phyloP scores from a whole-genome alignment of 371 early-diverging fungal genomes.

The Mucor indicus region DNA sequence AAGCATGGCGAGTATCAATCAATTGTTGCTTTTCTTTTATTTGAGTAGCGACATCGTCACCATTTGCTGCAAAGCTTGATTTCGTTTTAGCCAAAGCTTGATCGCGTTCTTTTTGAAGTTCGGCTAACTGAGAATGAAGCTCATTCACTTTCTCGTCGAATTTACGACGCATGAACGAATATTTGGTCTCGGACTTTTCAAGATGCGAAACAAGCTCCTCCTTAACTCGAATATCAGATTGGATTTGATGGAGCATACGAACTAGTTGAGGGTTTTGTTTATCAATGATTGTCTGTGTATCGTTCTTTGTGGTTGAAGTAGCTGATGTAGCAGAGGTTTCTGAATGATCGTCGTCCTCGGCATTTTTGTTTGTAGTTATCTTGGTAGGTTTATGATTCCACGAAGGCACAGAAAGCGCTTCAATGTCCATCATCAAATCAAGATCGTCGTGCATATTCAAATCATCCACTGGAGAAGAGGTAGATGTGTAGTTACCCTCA shows the following conservation, averaged over 20 bases:
- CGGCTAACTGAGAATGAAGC: conserved; percentile 56
- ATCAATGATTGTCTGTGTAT: neutral
- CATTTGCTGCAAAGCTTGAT: conserved; percentile 19
- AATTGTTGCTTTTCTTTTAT: conserved; percentile 42
- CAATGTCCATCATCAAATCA: conserved; percentile 34
- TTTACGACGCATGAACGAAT: conserved; percentile 56
- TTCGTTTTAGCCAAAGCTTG: conserved; percentile 51
- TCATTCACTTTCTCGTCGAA: conserved; percentile 69
- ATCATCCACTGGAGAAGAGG: conserved; percentile 34
- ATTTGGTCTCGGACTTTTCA: conserved; percentile 59
- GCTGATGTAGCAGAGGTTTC: neutral
- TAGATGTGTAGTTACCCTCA: conserved; percentile 39
- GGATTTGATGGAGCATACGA: conserved; percentile 65
- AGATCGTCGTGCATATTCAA: conserved; percentile 5
- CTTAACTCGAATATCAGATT: conserved; percentile 70
- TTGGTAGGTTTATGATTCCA: conserved; percentile 31
- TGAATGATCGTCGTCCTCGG: conserved; percentile 12
- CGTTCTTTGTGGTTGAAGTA: neutral
- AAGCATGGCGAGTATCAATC: conserved; percentile 47
- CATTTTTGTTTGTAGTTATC: neutral
- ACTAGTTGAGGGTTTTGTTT: conserved; percentile 35
- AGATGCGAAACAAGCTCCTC: conserved; percentile 59
- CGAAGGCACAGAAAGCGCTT: conserved; percentile 36
- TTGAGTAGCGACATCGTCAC: conserved; percentile 23
- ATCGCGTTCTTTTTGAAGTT: conserved; percentile 69